Conservation (phyloP, 352 stramenopile genomes). For the Globisporangium middletonii region DNA sequence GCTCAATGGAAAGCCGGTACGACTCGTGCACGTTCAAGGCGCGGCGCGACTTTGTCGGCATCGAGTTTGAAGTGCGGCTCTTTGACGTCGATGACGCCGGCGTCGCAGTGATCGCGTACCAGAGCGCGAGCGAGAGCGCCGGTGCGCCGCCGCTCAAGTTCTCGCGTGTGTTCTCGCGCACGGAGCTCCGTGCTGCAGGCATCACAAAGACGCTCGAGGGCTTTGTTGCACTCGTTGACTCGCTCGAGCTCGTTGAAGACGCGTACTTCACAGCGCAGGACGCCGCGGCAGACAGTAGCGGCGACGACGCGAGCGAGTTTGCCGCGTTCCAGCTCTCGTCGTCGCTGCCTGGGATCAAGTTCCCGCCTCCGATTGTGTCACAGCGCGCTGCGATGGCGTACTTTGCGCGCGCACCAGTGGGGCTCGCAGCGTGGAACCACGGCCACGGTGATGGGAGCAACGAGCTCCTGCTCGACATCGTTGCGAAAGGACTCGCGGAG, state of each 20-base stretch:
- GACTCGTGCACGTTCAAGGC: slow-evolving; percentile 59
- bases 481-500: slow-evolving; percentile 68
- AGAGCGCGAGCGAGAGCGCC: slow-evolving; percentile 19
- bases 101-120: slow-evolving; percentile 50
- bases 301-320: slow-evolving; percentile 28
- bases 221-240: slow-evolving; percentile 54
- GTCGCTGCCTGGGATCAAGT: slow-evolving; percentile 46
- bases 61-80: slow-evolving; percentile 61
- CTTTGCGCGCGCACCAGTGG: slow-evolving; percentile 45
- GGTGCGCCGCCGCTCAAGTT: slow-evolving; percentile 45
- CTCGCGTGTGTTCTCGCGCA: slow-evolving; percentile 47
- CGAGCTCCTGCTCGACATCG: slow-evolving; percentile 50
- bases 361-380: slow-evolving; percentile 50
- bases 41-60: slow-evolving; percentile 49
- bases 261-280: slow-evolving; percentile 52
- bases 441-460: slow-evolving; percentile 20
- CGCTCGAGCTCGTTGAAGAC: slow-evolving; percentile 62
- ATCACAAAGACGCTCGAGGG: slow-evolving; percentile 57
- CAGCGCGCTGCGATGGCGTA: slow-evolving; percentile 52
- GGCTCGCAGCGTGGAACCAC: slow-evolving; percentile 45
- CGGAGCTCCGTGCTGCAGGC: slow-evolving; percentile 36
- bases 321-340: slow-evolving; percentile 60
- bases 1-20: slow-evolving; percentile 18
- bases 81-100: slow-evolving; percentile 70
- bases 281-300: slow-evolving; percentile 13